A percentile compares a stretch with the other conserved stretches of the same genome.
Evolutionary conservation across 805 yeast species (phyloP).

Genomic region (Cyberlindnera nakhonratchasimensis): DNA sequence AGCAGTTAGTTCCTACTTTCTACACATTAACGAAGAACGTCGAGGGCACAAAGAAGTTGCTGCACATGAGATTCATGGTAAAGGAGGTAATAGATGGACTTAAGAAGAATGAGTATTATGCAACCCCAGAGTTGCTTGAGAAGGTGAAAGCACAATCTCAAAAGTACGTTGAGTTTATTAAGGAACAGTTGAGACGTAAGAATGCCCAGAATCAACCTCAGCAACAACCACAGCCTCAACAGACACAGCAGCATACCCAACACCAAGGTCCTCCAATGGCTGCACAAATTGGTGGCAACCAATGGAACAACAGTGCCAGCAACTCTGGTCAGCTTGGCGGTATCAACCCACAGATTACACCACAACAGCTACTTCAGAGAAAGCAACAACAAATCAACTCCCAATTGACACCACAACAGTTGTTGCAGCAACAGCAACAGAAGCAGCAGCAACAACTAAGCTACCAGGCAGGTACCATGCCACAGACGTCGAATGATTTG

Average conservation of each 20-base stretch:
- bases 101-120: constrained; percentile 60
- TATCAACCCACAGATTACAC: constrained; percentile 26
- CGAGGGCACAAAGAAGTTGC: constrained; percentile 70
- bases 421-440: constrained; percentile 22
- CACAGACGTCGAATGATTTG: constrained; percentile 1
- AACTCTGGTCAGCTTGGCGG: constrained; percentile 12
- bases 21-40: constrained; percentile 70
- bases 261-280: constrained; percentile 1
- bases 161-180: constrained; percentile 70
- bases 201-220: constrained; percentile 32
- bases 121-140: constrained; percentile 68
- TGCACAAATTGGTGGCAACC: constrained; percentile 2
- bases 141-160: constrained; percentile 70
- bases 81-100: constrained; percentile 71
- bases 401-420: constrained; percentile 27
- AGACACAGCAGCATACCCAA: neutral
- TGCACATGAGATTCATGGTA: constrained; percentile 77
- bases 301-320: constrained; percentile 19
- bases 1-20: constrained; percentile 74
- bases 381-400: constrained; percentile 19
- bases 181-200: constrained; percentile 49
- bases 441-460: constrained; percentile 15
- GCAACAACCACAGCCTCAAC: constrained; percentile 26
- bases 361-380: constrained; percentile 27
- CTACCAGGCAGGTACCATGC: constrained; percentile 12